Base-by-base conservation (phyloP, 176 grass and related monocot genomes). In the Oryza australiensis region DNA sequence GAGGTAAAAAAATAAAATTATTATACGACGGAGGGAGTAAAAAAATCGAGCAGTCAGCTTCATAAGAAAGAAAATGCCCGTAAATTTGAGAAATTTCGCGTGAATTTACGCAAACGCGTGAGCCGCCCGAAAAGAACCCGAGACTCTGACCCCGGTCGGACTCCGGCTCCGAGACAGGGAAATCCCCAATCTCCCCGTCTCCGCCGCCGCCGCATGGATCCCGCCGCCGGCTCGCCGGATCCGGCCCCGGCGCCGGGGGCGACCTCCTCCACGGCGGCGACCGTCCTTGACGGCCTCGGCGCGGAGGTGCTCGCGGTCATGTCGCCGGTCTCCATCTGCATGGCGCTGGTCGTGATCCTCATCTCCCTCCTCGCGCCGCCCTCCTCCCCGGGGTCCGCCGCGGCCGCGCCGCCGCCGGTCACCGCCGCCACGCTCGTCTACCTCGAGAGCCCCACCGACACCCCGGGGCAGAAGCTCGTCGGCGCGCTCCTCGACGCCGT, bases 281-380 rank as follows among this genome's bases (percentile, higher is more conserved):
- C 92, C 87, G 79, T 99, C 55, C 82, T 99, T 63, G 93, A 99
- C 75, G 60, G 51, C 30, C 82, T 99, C 6, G 93, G 96, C 14
- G 87, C 75, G 65, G 96, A 99, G 87, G 92, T 99, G 87, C 82
- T 95, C 11, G 90, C 90, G 20, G 96, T 99, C 14, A 95, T 99
- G 84, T 93, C 83, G 42, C 96, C 96, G 22, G 93, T 99, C 76
- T 99, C 96, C 74, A 92, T 99, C 76, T 95, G 90, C 84, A 99
- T 99, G 96, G 93, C 92, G 55, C 72, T 99, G 62, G 96, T 95
- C 55, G 96, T 99, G 26, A 82, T 95, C 73, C 87, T 99, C 77
- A 76, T 99, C 68, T 89, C 96, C 79, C 80, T 90, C 75, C 85
- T 95, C 67, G 59, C 90, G 49, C 85, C 95, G 70, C 30, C 91